Evolutionary conservation across 139 green algal species (phyloP), one percentile per base, ranked within the genome.

Genomic region (Marvania coccoides): DNA sequence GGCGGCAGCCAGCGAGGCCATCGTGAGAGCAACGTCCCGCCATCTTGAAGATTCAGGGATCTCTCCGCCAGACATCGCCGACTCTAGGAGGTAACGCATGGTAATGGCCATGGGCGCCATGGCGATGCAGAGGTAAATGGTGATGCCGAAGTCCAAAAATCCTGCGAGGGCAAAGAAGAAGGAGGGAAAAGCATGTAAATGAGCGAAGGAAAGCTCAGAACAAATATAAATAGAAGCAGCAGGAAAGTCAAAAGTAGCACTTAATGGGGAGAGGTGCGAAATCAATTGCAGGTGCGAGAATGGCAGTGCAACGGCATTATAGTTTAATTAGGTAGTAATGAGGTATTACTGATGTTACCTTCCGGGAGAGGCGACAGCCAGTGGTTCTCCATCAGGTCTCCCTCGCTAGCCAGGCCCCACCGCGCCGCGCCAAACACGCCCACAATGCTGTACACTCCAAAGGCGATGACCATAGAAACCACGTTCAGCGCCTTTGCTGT

Each of bases 341-440:
- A n/a, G n/a, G n/a, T n/a, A n/a, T n/a, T n/a, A n/a, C n/a, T n/a
- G n/a, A n/a, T n/a, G n/a, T n/a, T n/a, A n/a, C n/a, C n/a, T n/a
- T n/a, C n/a, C n/a, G n/a, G n/a, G n/a, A n/a, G n/a, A n/a, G n/a
- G n/a, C n/a, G n/a, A 55, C 47, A 85, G 65, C 79, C 79, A 85
- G 2, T 37, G 30, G 62, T 85, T 85, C 3, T 77, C 65, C n/a
- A 85, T 66, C 24, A 82, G 38, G 57, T 85, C 74, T 1, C 79
- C 79, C 31, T 75, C 33, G 1, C 72, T 85, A 9, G 10, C 36
- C 36, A 68, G 35, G 4, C 79, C 79, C 55, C 72, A 84, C 35
- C 79, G 69, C 1, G 78, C 65, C 15, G 77, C 79, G 2, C 58
- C 78, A 74, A 77, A 85, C 3, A 84, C 46, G 31, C 79, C 79